Conservation (phyloP, 768 basidiomycete genomes). For the Amanita pallidorosea region DNA sequence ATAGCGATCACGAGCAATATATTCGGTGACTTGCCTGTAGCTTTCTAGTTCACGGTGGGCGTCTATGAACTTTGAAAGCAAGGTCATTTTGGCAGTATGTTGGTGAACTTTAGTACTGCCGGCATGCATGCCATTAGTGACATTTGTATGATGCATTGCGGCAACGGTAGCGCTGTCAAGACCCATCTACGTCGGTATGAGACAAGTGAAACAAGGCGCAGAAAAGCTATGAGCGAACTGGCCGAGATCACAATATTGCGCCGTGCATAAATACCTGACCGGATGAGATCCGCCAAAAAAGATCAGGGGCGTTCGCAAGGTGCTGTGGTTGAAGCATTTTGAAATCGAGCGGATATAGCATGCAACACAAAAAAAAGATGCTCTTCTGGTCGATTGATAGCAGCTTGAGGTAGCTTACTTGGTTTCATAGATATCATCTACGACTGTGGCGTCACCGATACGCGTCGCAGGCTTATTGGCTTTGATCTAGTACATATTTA, state of each 20-base stretch:
- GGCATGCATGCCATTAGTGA: background rate
- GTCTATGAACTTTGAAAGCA: slow-evolving; percentile 30
- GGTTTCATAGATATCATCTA: too few species aligned
- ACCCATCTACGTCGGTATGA: slow-evolving; percentile 13
- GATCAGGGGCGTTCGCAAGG: background rate
- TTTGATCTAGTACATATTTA: too few species aligned
- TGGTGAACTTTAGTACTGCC: slow-evolving; percentile 1
- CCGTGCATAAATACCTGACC: background rate
- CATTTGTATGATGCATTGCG: slow-evolving; percentile 7
- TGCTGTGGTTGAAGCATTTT: too few species aligned
- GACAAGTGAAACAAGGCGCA: background rate
- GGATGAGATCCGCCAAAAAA: slow-evolving; percentile 5
- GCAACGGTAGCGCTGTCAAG: slow-evolving; percentile 14
- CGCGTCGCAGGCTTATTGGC: too few species aligned
- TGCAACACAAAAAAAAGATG: background rate
- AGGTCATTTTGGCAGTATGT: slow-evolving; percentile 4
- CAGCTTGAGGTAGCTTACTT: too few species aligned
- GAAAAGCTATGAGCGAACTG: background rate
- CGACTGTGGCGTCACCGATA: too few species aligned
- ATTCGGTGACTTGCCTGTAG: slow-evolving; percentile 36
- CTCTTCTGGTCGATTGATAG: too few species aligned
- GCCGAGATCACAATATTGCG: background rate
- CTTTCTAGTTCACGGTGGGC: slow-evolving; percentile 41
- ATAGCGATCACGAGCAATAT: slow-evolving; percentile 35
- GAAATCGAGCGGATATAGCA: background rate